Conservation (phyloP, 2,329 filamentous ascomycete species). For the Alternaria triticina region DNA sequence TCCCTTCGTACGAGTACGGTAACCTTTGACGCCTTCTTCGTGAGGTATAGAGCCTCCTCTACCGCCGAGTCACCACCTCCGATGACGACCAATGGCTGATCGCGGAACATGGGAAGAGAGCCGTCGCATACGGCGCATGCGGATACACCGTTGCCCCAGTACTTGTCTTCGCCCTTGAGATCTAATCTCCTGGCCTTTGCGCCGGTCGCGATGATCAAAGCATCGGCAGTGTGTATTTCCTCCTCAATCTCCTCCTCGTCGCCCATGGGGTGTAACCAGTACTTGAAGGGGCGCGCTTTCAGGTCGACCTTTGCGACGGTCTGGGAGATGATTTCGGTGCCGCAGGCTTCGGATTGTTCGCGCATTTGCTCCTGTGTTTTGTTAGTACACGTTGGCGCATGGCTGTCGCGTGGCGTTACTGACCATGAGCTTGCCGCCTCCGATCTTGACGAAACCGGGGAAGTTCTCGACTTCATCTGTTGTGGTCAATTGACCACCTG, state of each 20-base stretch:
- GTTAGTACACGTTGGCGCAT: constrained; percentile 16
- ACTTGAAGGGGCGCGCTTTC: constrained; percentile 82
- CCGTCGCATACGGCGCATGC: constrained; percentile 98
- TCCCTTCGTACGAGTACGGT: constrained; percentile 91
- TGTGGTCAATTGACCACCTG: constrained; percentile 95
- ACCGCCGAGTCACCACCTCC: constrained; percentile 96
- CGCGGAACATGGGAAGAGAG: constrained; percentile 94
- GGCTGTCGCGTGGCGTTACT: constrained; percentile 22
- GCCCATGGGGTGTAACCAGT: constrained; percentile 76
- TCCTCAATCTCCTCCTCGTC: constrained; percentile 76
- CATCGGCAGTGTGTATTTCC: constrained; percentile 82
- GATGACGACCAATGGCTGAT: constrained; percentile 94
- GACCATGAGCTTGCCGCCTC: constrained; percentile 86
- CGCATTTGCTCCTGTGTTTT: constrained; percentile 78
- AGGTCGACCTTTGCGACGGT: constrained; percentile 90
- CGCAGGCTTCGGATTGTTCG: constrained; percentile 87
- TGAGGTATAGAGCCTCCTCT: constrained; percentile 96
- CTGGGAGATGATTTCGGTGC: constrained; percentile 90
- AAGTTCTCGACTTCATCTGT: constrained; percentile 99
- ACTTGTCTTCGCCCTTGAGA: constrained; percentile 87
- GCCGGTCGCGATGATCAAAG: constrained; percentile 92
- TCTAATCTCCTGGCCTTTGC: constrained; percentile 86
- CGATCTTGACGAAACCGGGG: constrained; percentile 91
- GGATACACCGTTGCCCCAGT: constrained; percentile 96
- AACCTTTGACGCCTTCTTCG: constrained; percentile 95